These are phyloP conservation scores for Coelastrella sp. DNA, from an alignment of 139 green algal genomes.

Conservation along the genomic window DNA sequence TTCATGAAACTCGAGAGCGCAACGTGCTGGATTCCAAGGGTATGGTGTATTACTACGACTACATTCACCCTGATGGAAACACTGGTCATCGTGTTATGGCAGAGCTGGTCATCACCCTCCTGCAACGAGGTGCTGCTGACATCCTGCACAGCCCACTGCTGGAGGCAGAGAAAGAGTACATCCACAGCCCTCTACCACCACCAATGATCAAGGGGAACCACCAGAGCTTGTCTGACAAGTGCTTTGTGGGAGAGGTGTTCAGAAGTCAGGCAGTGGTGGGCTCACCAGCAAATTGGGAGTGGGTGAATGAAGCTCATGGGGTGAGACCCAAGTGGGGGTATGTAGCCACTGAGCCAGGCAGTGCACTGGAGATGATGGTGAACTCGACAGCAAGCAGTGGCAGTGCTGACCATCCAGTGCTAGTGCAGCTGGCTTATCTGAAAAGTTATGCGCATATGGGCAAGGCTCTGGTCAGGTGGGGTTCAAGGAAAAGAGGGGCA, in stretches of 20 bases:
- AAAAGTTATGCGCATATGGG: constrained; percentile 51
- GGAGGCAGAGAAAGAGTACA: neutral
- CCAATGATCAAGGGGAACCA: constrained; percentile 49
- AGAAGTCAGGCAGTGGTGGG: constrained; percentile 37
- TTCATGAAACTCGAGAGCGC: neutral
- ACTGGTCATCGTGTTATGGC: constrained; percentile 52
- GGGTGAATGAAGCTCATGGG: constrained; percentile 47
- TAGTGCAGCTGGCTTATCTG: constrained; percentile 54
- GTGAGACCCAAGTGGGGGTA: constrained; percentile 53
- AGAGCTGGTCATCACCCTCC: constrained; percentile 49
- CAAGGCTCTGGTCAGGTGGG: constrained; percentile 37
- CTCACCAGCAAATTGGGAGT: constrained; percentile 25
- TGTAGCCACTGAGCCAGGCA: constrained; percentile 35
- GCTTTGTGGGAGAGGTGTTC: constrained; percentile 46
- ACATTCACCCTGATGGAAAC: constrained; percentile 39
- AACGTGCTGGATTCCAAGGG: constrained; percentile 3
- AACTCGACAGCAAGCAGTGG: constrained; percentile 36
- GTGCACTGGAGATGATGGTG: constrained; percentile 33
- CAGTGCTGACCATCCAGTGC: constrained; percentile 6
- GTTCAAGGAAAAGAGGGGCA: neutral
- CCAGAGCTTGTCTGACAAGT: constrained; percentile 30
- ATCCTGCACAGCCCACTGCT: constrained; percentile 16
- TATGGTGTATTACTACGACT: constrained; percentile 41
- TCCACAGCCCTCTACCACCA: neutral
- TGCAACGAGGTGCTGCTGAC: constrained; percentile 3